These are phyloP conservation scores for Smittium culicis DNA, from an alignment of 371 early-diverging fungal species.

Conservation along the genomic window DNA sequence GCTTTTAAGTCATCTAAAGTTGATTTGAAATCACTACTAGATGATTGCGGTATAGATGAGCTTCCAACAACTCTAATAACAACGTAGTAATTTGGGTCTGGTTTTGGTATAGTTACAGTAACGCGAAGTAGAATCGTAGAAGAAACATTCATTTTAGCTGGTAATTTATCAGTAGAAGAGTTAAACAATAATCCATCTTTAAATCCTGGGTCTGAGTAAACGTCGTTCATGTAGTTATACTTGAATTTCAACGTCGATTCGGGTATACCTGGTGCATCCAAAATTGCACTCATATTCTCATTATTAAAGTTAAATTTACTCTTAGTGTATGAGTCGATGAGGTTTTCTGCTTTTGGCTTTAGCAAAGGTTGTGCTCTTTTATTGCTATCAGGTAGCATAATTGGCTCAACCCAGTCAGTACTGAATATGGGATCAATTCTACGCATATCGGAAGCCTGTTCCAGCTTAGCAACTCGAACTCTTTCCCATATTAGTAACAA, in stretches of 20 bases:
- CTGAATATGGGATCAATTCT: constrained; percentile 1
- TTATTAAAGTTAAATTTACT: background rate
- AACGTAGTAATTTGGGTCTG: constrained; percentile 22
- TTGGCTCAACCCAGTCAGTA: constrained; percentile 5
- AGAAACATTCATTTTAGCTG: constrained; percentile 27
- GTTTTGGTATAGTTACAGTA: constrained; percentile 28
- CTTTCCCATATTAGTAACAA: constrained; percentile 12
- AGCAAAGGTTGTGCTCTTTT: background rate
- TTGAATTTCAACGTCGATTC: constrained; percentile 25
- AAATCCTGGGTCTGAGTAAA: constrained; percentile 34
- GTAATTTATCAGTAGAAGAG: constrained; percentile 32
- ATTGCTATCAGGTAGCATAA: background rate
- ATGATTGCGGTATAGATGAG: background rate
- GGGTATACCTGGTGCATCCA: constrained; percentile 1
- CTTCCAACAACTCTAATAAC: constrained; percentile 19
- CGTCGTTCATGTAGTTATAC: constrained; percentile 15
- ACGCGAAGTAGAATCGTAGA: constrained; percentile 29
- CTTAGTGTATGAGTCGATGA: background rate
- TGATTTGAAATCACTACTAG: too few species aligned
- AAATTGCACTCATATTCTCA: background rate
- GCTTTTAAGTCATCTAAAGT: too few species aligned
- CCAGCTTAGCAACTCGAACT: constrained; percentile 6
- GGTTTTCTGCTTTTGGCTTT: background rate
- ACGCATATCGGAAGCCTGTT: constrained; percentile 11
- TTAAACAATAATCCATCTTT: constrained; percentile 32